Evolutionary conservation across 805 yeast genomes (phyloP).

Genomic region (Candida arabinofermentans): DNA sequence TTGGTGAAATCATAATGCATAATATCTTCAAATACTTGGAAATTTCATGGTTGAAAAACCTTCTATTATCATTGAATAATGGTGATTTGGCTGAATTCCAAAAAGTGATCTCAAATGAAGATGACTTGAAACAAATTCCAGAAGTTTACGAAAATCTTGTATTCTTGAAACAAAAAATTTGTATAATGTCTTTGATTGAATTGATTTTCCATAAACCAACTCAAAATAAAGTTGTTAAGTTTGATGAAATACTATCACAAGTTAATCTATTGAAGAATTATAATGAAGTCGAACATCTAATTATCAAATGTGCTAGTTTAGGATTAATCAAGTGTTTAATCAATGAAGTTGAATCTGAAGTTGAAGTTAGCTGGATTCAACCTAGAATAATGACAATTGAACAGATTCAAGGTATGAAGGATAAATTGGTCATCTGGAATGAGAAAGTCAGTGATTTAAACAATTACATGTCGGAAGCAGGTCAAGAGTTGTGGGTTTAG

Average conservation of each 20-base stretch:
- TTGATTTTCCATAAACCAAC: slow-evolving; percentile 74
- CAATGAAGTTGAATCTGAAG: slow-evolving; percentile 77
- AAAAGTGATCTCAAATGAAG: slow-evolving; percentile 21
- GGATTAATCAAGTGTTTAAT: slow-evolving; percentile 85
- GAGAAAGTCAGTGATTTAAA: slow-evolving; percentile 64
- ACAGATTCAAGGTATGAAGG: slow-evolving; percentile 75
- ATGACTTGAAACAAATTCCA: slow-evolving; percentile 13
- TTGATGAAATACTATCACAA: slow-evolving; percentile 61
- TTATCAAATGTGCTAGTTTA: slow-evolving; percentile 86
- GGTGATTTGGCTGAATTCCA: slow-evolving; percentile 75
- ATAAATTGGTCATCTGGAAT: slow-evolving; percentile 76
- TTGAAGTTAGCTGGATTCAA: slow-evolving; percentile 90
- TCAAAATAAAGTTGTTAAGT: slow-evolving; percentile 67
- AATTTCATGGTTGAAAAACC: slow-evolving; percentile 66
- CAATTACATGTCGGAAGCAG: slow-evolving; percentile 53
- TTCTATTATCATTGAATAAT: slow-evolving; percentile 66
- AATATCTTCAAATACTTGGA: slow-evolving; percentile 55
- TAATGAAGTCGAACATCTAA: slow-evolving; percentile 82
- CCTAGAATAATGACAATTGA: slow-evolving; percentile 84
- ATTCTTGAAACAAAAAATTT: slow-evolving; percentile 83
- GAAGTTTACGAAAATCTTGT: slow-evolving; percentile 50
- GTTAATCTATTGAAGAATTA: slow-evolving; percentile 60
- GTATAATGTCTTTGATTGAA: slow-evolving; percentile 88
- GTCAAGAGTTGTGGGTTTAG: slow-evolving; percentile 61
- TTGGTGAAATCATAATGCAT: slow-evolving; percentile 91